Evolutionary conservation across 192 early-diverging fungal genomes (phyloP), one percentile per base, ranked within the genome.

Genomic region (Lobosporangium transversale): DNA sequence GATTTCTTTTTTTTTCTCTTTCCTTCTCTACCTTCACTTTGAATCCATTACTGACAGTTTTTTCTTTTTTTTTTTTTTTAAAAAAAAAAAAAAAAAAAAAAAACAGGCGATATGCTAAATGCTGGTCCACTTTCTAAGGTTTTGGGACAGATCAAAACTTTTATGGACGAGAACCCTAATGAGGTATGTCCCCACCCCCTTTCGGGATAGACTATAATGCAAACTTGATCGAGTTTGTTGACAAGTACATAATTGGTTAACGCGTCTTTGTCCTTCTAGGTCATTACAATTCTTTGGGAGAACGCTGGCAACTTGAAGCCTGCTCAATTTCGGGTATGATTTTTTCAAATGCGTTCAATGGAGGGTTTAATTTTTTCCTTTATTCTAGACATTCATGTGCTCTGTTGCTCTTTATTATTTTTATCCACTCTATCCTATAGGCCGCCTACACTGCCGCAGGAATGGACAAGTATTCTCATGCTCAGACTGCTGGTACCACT

Each of bases 401-500:
- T n/a, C n/a, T n/a, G n/a, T n/a, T n/a, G n/a, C n/a, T n/a, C n/a
- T n/a, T n/a, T n/a, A n/a, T n/a, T n/a, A n/a, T n/a, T n/a, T n/a
- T n/a, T n/a, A n/a, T n/a, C n/a, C n/a, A n/a, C n/a, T n/a, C n/a
- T n/a, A n/a, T n/a, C n/a, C n/a, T n/a, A 11, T 61, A 75, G 70
- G 11, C 70, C 15, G 63, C 52, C 14, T 75, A 66, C 20, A 14
- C 62, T 14, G 70, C 70, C 0, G 80, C 84, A 4, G 86, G 88
- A 17, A 58, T 91, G 30, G 80, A 79, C 49, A 74, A 80, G n/a
- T 91, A 87, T 35, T 58, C 78, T 33, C 74, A 88, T 58, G 53
- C 65, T 12, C 90, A 87, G 53, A 18, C 70, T n/a, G 63, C 57
- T 29, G 79, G 80, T 1, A 65, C 43, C 32, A 1, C 52, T 17